Conservation (phyloP, 805 yeast genomes). For the Yarrowia sp. region DNA sequence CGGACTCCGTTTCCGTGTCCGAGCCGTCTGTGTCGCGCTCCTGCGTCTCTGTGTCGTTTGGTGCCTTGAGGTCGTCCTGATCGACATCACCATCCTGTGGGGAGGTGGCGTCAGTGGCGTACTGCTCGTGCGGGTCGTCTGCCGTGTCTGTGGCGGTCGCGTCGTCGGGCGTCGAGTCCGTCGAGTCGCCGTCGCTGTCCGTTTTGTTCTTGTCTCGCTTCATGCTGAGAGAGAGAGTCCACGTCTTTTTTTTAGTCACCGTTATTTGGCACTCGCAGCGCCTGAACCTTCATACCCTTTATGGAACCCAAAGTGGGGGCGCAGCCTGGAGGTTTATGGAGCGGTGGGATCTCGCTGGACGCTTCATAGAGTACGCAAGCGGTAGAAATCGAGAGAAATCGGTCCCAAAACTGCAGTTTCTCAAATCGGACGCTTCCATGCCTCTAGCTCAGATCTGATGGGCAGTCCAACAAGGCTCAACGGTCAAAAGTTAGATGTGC, state of each 20-base stretch:
- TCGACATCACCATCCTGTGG: not conserved
- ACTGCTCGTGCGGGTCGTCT: not conserved
- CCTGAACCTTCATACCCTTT: not conserved
- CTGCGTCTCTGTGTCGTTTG: not conserved
- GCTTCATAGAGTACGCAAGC: too few relatives aligned
- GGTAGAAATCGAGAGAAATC: too few relatives aligned
- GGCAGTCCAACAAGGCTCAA: not conserved
- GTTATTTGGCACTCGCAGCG: not conserved
- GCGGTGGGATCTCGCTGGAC: too few relatives aligned
- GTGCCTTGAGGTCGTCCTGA: not conserved
- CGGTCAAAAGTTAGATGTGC: not conserved
- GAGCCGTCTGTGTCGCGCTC: not conserved
- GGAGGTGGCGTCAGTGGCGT: slow-evolving; percentile 24
- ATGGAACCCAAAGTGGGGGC: not conserved
- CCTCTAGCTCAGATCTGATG: not conserved
- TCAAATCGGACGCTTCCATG: too few relatives aligned
- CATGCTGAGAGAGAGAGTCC: not conserved
- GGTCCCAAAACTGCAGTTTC: too few relatives aligned
- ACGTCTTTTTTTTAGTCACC: not conserved
- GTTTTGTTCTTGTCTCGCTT: slow-evolving; percentile 5
- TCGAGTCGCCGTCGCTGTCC: not conserved
- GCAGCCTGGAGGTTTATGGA: not conserved
- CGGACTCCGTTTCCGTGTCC: not conserved
- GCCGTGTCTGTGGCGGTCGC: not conserved
- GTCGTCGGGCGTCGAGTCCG: not conserved